Base-by-base conservation (phyloP, 805 yeast species). In the Zygosaccharomyces bisporus region DNA sequence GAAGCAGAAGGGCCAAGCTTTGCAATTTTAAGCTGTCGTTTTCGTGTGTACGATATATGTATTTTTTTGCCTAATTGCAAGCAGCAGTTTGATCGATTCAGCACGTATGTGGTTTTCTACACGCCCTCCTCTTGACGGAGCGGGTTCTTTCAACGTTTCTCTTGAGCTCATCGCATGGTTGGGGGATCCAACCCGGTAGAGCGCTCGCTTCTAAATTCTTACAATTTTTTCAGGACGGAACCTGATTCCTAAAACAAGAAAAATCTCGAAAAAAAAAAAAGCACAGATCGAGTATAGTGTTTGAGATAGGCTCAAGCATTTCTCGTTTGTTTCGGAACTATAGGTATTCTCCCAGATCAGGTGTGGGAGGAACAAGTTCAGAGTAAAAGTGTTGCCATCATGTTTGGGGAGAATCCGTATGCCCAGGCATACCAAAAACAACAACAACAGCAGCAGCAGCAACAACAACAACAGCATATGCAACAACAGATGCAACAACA, bases 1-100 rank as follows among this genome's bases (percentile, higher is more conserved):
- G 87, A 93, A 93, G 81, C 97, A 93, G 81, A 93, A 93, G 89
- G 99, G 99, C 77, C 96, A 88, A 80, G 99, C 99, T 76, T 84
- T 93, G 77, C 99, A 93, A 83, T 93, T 93, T 79, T 93, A 85
- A 85, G 75, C 63, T 30, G 30, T 31, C 42, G 34, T 39, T 39
- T 21, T 39, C 24, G 35, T 37, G 31, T 37, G 40, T 37, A 37
- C 40, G 40, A 37, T 37, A 37, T 37, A 37, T 37, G 40, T 37
- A 37, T 37, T 37, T 25, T 27, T 25, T 37, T 37, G 40, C 40
- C 40, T 37, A 24, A 25, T 37, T 37, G 40, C 40, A 37, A 37
- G 40, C 40, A 37, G 21, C 27, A 14, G 27, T 37, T 37, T 37
- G 31, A 27, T 27, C 31, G 31, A 27, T 27, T 10, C 31, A 27